Evolutionary conservation across 2,329 filamentous ascomycete species (phyloP).

Genomic region (Ophiostoma triangulosporum): DNA sequence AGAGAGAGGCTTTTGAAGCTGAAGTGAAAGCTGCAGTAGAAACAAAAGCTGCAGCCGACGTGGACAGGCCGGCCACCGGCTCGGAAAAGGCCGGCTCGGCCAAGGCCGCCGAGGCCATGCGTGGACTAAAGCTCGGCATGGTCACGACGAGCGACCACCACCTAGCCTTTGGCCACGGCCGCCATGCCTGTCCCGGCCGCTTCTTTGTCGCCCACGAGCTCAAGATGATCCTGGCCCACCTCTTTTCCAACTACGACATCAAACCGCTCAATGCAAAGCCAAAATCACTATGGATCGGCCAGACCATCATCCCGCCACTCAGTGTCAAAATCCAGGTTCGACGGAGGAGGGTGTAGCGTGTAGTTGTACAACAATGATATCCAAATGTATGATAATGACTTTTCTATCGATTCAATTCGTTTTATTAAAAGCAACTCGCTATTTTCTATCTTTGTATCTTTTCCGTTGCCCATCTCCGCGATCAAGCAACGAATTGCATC

Average conservation of each 20-base stretch:
- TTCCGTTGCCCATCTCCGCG: too few relatives aligned
- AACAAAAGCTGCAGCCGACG: too few relatives aligned
- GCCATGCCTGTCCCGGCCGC: conserved; percentile 40
- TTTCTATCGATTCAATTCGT: too few relatives aligned
- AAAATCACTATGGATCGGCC: conserved; percentile 29
- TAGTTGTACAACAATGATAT: background rate
- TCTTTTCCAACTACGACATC: conserved; percentile 40
- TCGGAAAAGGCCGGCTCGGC: conserved; percentile 19
- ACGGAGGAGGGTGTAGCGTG: background rate
- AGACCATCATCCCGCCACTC: conserved; percentile 27
- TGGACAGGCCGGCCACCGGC: background rate
- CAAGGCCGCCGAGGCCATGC: conserved; percentile 20
- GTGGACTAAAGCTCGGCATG: conserved; percentile 32
- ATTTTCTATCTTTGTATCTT: too few relatives aligned
- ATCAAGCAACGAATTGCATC: too few relatives aligned
- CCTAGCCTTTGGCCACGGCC: conserved; percentile 43
- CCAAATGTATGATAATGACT: background rate
- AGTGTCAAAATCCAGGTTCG: conserved; percentile 21
- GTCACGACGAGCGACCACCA: conserved; percentile 38
- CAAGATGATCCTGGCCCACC: conserved; percentile 38
- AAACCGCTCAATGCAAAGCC: conserved; percentile 27
- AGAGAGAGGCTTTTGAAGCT: conserved; percentile 25
- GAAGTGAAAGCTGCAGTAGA: conserved; percentile 12
- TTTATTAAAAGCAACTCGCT: too few relatives aligned
- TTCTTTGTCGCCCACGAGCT: conserved; percentile 44